Percentiles rank a stretch among this genome's conserved stretches.
These are phyloP conservation scores for Suillus subaureus DNA, from an alignment of 768 basidiomycete genomes.

Conservation along the genomic window DNA sequence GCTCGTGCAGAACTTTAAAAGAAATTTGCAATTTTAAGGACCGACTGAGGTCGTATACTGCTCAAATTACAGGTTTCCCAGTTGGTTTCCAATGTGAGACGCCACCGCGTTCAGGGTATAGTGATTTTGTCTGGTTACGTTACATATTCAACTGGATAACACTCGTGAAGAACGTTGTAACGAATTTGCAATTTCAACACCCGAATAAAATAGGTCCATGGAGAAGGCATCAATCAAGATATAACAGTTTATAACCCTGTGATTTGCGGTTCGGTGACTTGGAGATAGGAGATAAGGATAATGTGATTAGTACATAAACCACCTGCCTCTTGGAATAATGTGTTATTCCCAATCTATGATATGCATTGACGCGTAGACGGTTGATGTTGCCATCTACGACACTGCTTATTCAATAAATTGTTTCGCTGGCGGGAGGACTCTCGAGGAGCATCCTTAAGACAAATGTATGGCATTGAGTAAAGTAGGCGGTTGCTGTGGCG, in stretches of 20 bases:
- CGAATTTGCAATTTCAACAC: background rate
- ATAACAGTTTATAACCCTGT: background rate
- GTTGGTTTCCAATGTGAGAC: background rate
- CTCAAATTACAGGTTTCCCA: background rate
- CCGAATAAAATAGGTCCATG: background rate
- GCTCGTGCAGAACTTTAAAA: background rate
- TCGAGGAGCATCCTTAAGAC: background rate
- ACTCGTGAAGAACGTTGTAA: background rate
- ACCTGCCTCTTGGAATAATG: background rate
- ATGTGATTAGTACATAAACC: background rate
- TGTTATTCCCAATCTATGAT: background rate
- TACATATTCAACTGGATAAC: background rate
- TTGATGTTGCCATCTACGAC: background rate
- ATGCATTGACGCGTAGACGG: background rate
- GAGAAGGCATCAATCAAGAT: background rate
- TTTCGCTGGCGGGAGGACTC: background rate
- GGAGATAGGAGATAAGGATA: constrained; percentile 3
- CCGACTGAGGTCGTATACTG: background rate
- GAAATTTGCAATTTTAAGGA: background rate
- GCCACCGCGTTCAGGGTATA: background rate
- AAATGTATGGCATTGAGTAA: background rate
- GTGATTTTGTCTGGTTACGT: background rate
- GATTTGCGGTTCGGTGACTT: background rate
- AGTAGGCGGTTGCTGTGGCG: background rate
- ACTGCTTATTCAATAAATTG: background rate